Conservation (phyloP, 495 filamentous ascomycete species). For the Penicillium bovifimosum region DNA sequence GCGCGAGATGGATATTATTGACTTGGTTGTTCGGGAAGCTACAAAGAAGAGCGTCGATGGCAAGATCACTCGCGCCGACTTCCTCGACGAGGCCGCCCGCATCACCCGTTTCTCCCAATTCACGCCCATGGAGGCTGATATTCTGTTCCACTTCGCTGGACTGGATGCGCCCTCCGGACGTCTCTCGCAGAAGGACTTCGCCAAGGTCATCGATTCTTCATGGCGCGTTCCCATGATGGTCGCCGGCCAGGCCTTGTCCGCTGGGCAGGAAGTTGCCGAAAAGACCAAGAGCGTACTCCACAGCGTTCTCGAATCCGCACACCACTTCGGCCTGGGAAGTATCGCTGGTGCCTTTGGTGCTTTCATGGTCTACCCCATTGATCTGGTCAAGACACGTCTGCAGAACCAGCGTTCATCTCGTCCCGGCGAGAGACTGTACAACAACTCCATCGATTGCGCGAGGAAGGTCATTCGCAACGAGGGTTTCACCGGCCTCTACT, state of each 20-base stretch:
- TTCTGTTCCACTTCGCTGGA: constrained; percentile 96
- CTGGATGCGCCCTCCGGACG: constrained; percentile 82
- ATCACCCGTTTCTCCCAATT: constrained; percentile 89
- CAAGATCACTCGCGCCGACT: constrained; percentile 89
- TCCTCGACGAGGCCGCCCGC: constrained; percentile 87
- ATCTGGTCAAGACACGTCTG: constrained; percentile 97
- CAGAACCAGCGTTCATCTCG: constrained; percentile 84
- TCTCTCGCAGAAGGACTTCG: constrained; percentile 78
- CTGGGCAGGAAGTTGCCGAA: constrained; percentile 40
- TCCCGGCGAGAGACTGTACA: constrained; percentile 85
- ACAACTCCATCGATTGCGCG: constrained; percentile 92
- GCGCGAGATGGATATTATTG: constrained; percentile 94
- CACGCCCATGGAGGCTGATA: constrained; percentile 98
- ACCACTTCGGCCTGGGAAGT: constrained; percentile 84
- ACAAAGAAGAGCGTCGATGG: constrained; percentile 78
- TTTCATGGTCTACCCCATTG: constrained; percentile 98
- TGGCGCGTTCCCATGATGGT: constrained; percentile 63
- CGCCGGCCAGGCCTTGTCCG: constrained; percentile 31
- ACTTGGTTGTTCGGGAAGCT: constrained; percentile 82
- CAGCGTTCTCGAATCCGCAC: constrained; percentile 67
- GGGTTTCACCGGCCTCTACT: constrained; percentile 84
- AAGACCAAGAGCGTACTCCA: constrained; percentile 54
- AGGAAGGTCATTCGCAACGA: constrained; percentile 90
- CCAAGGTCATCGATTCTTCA: constrained; percentile 88
- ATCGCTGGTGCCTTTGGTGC: constrained; percentile 94